A percentile compares a stretch with the other conserved stretches of the same genome.
Conservation (phyloP, 1,284 basidiomycete genomes). For the Ganoderma multipileum region DNA sequence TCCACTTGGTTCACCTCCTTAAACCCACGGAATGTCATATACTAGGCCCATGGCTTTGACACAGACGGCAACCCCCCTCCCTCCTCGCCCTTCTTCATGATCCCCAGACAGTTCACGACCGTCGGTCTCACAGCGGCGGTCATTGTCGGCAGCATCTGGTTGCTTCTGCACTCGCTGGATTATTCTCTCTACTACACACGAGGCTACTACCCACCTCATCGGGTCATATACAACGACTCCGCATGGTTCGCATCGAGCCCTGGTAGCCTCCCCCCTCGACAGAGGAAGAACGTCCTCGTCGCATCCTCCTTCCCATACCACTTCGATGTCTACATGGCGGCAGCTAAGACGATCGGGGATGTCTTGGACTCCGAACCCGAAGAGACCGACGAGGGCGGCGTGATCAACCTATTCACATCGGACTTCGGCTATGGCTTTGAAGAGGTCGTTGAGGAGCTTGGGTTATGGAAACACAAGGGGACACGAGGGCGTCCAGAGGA, state of each 20-base stretch:
- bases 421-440: constrained; percentile 42
- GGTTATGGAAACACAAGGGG: constrained; percentile 39
- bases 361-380: constrained; percentile 30
- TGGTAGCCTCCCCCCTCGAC: constrained; percentile 6
- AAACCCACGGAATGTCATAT: neutral
- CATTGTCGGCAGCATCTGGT: constrained; percentile 20
- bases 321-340: constrained; percentile 45
- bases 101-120: constrained; percentile 11
- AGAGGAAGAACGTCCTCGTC: constrained; percentile 35
- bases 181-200: neutral
- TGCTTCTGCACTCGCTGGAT: constrained; percentile 16
- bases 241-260: neutral
- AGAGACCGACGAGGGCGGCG: constrained; percentile 16
- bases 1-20: neutral
- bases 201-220: constrained; percentile 9
- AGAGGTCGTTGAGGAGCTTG: constrained; percentile 37
- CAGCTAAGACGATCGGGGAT: constrained; percentile 42
- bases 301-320: constrained; percentile 43
- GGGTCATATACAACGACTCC: neutral
- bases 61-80: constrained; percentile 7
- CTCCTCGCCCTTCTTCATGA: constrained; percentile 8
- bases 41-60: neutral
- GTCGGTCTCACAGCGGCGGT: constrained; percentile 16
- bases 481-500: constrained; percentile 31
- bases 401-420: constrained; percentile 39